These are phyloP conservation scores for sweet orange (Citrus sinensis) DNA, from an alignment of 345 rosid genomes.

Conservation along the genomic window DNA sequence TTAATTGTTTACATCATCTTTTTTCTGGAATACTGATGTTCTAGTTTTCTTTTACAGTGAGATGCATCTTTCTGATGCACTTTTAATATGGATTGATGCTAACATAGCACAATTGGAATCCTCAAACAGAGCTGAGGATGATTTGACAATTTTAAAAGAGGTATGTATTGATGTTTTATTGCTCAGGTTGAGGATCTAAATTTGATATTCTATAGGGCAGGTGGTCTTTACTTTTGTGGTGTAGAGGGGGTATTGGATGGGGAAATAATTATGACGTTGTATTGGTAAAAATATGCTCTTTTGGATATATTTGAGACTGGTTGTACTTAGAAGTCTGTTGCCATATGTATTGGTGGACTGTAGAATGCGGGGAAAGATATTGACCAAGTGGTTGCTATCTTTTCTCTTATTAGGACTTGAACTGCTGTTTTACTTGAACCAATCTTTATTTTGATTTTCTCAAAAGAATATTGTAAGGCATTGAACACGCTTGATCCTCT, in stretches of 20 bases:
- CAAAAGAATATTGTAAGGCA: neutral
- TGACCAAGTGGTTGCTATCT: neutral
- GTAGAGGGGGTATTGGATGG: neutral
- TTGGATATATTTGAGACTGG: neutral
- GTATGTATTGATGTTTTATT: slow-evolving; percentile 25
- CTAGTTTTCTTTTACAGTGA: slow-evolving; percentile 51
- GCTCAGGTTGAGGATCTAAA: neutral
- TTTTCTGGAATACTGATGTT: slow-evolving; percentile 30
- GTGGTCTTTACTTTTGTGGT: neutral
- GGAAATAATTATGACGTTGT: neutral
- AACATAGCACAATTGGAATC: slow-evolving; percentile 25
- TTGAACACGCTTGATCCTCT: neutral
- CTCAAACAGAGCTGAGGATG: slow-evolving; percentile 23
- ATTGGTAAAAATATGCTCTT: neutral
- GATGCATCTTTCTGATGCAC: slow-evolving; percentile 64
- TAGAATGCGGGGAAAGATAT: neutral
- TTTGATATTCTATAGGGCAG: neutral
- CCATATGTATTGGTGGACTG: neutral
- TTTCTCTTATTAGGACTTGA: neutral
- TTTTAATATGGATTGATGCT: slow-evolving; percentile 60
- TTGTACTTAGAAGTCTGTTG: neutral
- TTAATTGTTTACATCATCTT: neutral
- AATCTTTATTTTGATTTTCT: neutral
- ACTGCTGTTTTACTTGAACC: neutral
- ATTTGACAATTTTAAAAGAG: slow-evolving; percentile 49